These are phyloP conservation scores for Rubus parviflorus DNA, from an alignment of 306 rosid species.

Conservation along the genomic window DNA sequence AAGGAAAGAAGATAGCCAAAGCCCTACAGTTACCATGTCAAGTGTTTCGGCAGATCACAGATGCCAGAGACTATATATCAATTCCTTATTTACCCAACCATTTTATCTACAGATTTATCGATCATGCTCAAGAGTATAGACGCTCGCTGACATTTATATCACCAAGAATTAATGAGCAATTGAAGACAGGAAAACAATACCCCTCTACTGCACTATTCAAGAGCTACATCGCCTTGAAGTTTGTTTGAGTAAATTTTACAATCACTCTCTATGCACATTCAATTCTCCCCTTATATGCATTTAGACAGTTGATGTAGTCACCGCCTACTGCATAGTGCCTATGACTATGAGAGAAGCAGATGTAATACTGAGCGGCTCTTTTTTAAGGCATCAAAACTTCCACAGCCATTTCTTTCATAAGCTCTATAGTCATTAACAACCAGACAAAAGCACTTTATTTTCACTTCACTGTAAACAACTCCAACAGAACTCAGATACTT, in stretches of 20 bases:
- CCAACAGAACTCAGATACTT: too few relatives aligned
- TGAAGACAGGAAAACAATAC: background rate
- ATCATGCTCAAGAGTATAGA: background rate
- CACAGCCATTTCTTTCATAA: too few relatives aligned
- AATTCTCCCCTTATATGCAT: background rate
- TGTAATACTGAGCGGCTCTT: too few relatives aligned
- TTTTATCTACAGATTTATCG: background rate
- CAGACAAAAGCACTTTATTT: too few relatives aligned
- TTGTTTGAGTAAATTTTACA: background rate
- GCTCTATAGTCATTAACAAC: too few relatives aligned
- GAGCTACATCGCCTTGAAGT: background rate
- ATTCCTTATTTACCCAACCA: background rate
- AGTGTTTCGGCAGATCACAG: too few relatives aligned
- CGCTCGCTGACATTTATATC: background rate
- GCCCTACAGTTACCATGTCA: background rate
- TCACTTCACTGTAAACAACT: too few relatives aligned
- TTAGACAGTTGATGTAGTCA: too few relatives aligned
- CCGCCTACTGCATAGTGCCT: too few relatives aligned
- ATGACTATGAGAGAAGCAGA: too few relatives aligned
- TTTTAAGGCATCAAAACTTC: too few relatives aligned
- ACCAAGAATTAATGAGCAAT: background rate
- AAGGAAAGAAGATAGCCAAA: background rate
- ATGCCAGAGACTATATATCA: too few relatives aligned
- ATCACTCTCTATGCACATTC: background rate
- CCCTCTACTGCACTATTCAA: background rate